These are phyloP conservation scores for Typha latifolia DNA, from an alignment of 176 grass and related monocot species.

Conservation along the genomic window DNA sequence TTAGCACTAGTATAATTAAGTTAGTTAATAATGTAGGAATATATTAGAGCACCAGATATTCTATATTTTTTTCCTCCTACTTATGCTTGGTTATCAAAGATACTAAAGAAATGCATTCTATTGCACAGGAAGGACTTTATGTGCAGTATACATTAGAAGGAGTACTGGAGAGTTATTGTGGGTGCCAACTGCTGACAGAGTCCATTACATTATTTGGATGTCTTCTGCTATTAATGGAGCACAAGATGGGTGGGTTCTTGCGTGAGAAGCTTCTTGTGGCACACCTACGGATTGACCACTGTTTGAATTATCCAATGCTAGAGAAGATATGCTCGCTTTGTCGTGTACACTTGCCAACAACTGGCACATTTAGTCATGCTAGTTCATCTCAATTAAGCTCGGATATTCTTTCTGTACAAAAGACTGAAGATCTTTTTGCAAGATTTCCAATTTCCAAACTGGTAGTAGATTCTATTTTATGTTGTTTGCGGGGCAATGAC, in stretches of 20 bases:
- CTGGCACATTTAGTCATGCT: background rate
- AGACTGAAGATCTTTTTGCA: constrained; percentile 46
- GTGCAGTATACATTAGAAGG: constrained; percentile 53
- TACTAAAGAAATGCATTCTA: constrained; percentile 5
- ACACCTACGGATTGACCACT: constrained; percentile 31
- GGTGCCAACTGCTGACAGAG: constrained; percentile 44
- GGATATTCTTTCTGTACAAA: constrained; percentile 36
- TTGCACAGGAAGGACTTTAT: constrained; percentile 50
- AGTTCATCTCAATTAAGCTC: constrained; percentile 6
- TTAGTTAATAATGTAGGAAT: background rate
- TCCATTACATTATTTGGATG: constrained; percentile 57
- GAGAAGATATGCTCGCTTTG: constrained; percentile 48
- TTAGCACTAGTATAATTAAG: background rate
- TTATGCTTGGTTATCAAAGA: background rate
- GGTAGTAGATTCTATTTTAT: constrained; percentile 44
- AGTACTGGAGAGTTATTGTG: constrained; percentile 36
- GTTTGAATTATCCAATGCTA: constrained; percentile 44
- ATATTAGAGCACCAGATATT: background rate
- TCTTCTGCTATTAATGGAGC: constrained; percentile 47
- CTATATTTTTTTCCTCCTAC: background rate
- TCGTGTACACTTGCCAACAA: constrained; percentile 20
- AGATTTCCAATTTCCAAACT: constrained; percentile 54
- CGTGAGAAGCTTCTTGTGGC: constrained; percentile 59
- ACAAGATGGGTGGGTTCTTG: constrained; percentile 39
- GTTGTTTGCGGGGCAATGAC: constrained; percentile 41